A percentile compares a stretch with the other conserved stretches of the same genome.
phyloP scores from a whole-genome alignment of 2,329 filamentous ascomycete genomes.

The Fusarium drepaniforme region DNA sequence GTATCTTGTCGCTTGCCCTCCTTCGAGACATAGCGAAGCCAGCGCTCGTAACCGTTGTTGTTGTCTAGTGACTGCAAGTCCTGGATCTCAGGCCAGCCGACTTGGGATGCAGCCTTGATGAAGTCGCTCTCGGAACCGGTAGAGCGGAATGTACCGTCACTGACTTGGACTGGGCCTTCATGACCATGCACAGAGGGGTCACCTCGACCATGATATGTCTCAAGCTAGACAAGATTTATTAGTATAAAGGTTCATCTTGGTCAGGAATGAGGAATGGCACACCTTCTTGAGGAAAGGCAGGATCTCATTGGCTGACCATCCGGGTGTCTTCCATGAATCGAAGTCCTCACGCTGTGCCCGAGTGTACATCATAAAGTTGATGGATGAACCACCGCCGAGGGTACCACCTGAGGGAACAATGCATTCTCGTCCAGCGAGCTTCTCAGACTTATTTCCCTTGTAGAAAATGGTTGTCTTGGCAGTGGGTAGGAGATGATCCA shows the following conservation, averaged over 20 bases:
- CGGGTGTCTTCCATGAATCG: constrained; percentile 47
- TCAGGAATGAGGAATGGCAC: constrained; percentile 34
- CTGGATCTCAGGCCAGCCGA: constrained; percentile 63
- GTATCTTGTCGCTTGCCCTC: constrained; percentile 69
- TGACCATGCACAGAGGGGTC: constrained; percentile 61
- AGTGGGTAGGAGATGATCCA: constrained; percentile 28
- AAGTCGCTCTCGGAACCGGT: constrained; percentile 60
- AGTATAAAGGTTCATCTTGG: constrained; percentile 41
- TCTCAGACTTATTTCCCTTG: constrained; percentile 32
- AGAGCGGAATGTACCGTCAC: constrained; percentile 60
- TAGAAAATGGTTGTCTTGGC: constrained; percentile 40
- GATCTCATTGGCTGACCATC: constrained; percentile 48
- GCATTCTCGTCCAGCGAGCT: constrained; percentile 33
- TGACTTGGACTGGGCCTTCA: constrained; percentile 67
- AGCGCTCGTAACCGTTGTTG: constrained; percentile 47
- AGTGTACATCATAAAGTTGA: constrained; percentile 47
- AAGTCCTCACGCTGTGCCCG: constrained; percentile 46
- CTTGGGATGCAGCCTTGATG: constrained; percentile 57
- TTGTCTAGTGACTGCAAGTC: constrained; percentile 66
- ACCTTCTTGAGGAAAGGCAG: constrained; percentile 48
- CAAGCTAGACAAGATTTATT: constrained; percentile 52
- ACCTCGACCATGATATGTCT: constrained; percentile 66
- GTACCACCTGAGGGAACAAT: constrained; percentile 41
- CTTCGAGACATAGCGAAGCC: constrained; percentile 55
- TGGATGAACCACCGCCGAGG: constrained; percentile 46